Evolutionary conservation across 2,329 filamentous ascomycete genomes (phyloP), one percentile per base, ranked within the genome.

Genomic region (Colletotrichum sp.): DNA sequence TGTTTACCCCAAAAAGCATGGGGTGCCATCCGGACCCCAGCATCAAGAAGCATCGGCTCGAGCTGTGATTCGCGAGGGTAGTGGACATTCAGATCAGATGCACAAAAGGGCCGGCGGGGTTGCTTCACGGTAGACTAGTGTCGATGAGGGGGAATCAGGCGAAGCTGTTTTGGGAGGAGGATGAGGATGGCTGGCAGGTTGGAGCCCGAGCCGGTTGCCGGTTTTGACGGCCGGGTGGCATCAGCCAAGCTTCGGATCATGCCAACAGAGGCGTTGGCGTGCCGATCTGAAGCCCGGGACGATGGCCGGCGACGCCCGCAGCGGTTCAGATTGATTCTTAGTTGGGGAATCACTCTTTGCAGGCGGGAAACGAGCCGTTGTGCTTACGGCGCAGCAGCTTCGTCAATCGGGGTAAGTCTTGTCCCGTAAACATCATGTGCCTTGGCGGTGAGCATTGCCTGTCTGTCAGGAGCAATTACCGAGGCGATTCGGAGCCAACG

Each of bases 231-330:
- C 68, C 36, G 64, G 24, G 49, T 69, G 59, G 70, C 44, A 69
- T 69, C 74, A 76, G 74, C 70, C 74, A 76, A 73, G 73, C 36
- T 44, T 67, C 34, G 30, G 65, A 18, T 32, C 21, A 24, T 68
- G 65, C 18, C n/a, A 57, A 30, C 15, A 26, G 68, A 21, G 34
- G 71, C 30, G 39, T 32, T 72, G 69, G 63, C 67, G 26, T 52
- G 69, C 69, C 68, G 72, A 72, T 63, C 60, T 15, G 34, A 39
- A 44, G 36, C 39, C 57, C 39, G 72, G 63, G 28, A 28, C 26
- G 59, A 65, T 71, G 60, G 57, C 62, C 55, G 72, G 69, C 36
- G 68, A 63, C n/a, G 52, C 44, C 44, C 44, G 44, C 44, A 52
- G 44, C n/a, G 44, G 44, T 12, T 21, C 2, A 21, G 6, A 52